Evolutionary conservation across 768 basidiomycete genomes (phyloP), one percentile per base, ranked within the genome.

Genomic region (Tubosaeta sp.): DNA sequence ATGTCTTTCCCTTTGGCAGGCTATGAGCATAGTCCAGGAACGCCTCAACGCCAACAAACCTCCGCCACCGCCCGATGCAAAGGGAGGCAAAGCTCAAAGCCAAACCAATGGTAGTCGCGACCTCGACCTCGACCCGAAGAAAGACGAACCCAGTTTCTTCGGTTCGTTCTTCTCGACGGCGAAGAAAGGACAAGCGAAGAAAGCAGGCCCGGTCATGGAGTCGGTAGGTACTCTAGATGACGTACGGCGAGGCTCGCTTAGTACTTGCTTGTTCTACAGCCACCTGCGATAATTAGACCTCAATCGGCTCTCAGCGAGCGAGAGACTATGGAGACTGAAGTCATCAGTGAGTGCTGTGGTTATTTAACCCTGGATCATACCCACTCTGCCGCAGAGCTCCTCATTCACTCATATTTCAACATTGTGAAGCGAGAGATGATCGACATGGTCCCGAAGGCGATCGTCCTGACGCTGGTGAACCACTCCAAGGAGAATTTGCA

Each of bases 401-500:
- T 99, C 64, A 98, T 98, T 61, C 81, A 89, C 67, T 96, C 93
- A 4, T 97, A 97, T 71, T 97, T 89, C 79, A 94, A 96, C 73
- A 94, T 97, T 58, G 92, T 97, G 49, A 98, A 99, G 75, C 87
- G 94, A 52, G 95, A 97, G 72, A 93, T 98, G 90, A 98, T 98
- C 62, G 95, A 98, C 71, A 96, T 96, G 93, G 90, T 98, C 22
- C 95, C 95, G 8, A 99, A 99, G 70, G 91, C 91, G 16, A 92
- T 96, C 66, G 83, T 88, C 10, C 73, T 90, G 56, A 97, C 91
- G 14, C 82, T 98, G 31, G 95, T 99, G 44, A 87, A 84, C 65
- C 84, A 85, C 69, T 86, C 94, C 53, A 97, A 96, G 71, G 96
- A 98, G 72, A 84, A 90, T 68, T 74, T 99, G 52, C 96, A 99